Evolutionary conservation across 2,329 filamentous ascomycete species (phyloP).

Genomic region (Cladobotryum protrusum): DNA sequence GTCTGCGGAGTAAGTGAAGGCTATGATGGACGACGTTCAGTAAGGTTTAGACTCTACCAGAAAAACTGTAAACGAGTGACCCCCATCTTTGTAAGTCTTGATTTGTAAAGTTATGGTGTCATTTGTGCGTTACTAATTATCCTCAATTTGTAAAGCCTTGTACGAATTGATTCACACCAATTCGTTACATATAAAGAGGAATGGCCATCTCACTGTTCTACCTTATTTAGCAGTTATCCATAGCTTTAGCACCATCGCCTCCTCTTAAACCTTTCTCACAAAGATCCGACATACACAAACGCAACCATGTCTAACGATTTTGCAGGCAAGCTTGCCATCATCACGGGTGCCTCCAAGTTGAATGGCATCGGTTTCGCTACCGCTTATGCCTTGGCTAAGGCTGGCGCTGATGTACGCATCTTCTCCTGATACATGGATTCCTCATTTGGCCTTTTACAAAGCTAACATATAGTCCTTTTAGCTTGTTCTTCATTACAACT

Average conservation of each 20-base stretch:
- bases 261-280: not conserved
- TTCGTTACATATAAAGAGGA: too few species aligned
- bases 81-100: not conserved
- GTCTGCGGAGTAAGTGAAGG: too few species aligned
- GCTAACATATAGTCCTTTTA: not conserved
- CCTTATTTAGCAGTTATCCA: too few species aligned
- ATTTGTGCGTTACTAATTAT: too few species aligned
- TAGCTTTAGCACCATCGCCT: not conserved
- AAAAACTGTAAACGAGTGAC: too few species aligned
- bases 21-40: too few species aligned
- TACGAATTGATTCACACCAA: too few species aligned
- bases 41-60: too few species aligned
- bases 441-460: not conserved
- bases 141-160: too few species aligned
- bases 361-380: slow-evolving; percentile 53
- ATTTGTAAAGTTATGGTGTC: not conserved
- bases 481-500: slow-evolving; percentile 51
- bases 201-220: too few species aligned
- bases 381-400: slow-evolving; percentile 48
- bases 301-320: slow-evolving; percentile 14
- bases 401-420: slow-evolving; percentile 40
- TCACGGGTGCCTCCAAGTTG: slow-evolving; percentile 47
- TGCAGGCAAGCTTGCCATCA: slow-evolving; percentile 36
- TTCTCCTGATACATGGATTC: not conserved
- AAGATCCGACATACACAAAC: not conserved